Conservation (phyloP, 140 eudicot species). For the Bidens hawaiensis region DNA sequence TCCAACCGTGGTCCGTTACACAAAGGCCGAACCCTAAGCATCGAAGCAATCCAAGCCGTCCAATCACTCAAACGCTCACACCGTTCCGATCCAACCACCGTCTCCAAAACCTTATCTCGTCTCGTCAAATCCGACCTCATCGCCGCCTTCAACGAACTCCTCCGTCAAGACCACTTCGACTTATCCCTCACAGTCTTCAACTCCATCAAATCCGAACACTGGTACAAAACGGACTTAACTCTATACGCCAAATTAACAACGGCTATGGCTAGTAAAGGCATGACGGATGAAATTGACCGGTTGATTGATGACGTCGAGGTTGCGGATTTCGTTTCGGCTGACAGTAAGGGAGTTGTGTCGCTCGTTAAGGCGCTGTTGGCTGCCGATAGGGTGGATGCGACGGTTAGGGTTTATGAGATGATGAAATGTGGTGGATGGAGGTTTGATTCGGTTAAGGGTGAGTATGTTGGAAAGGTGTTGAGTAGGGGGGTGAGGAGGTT, state of each 20-base stretch:
- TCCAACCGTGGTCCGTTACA: slow-evolving; percentile 77
- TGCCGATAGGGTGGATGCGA: slow-evolving; percentile 48
- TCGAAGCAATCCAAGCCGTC: slow-evolving; percentile 90
- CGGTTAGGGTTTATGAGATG: slow-evolving; percentile 63
- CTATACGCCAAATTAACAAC: slow-evolving; percentile 48
- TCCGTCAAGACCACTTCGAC: slow-evolving; percentile 63
- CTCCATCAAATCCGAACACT: slow-evolving; percentile 50
- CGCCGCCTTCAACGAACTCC: slow-evolving; percentile 77
- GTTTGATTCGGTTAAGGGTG: slow-evolving; percentile 40
- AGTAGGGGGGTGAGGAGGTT: slow-evolving; percentile 70
- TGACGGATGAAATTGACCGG: slow-evolving; percentile 52
- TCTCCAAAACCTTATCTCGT: slow-evolving; percentile 47
- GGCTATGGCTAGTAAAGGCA: slow-evolving; percentile 43
- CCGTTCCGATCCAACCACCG: slow-evolving; percentile 37
- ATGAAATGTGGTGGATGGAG: slow-evolving; percentile 72
- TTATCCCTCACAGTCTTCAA: slow-evolving; percentile 63
- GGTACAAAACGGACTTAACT: slow-evolving; percentile 49
- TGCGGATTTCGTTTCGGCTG: slow-evolving; percentile 31
- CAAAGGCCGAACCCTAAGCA: slow-evolving; percentile 73
- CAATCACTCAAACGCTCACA: slow-evolving; percentile 85
- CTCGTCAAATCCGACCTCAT: slow-evolving; percentile 79
- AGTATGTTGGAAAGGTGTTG: slow-evolving; percentile 75
- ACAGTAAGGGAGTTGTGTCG: slow-evolving; percentile 52
- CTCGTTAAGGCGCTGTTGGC: slow-evolving; percentile 63
- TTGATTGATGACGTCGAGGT: slow-evolving; percentile 35